phyloP scores from a whole-genome alignment of 2,329 filamentous ascomycete species.

The Ascochyta rabiei region DNA sequence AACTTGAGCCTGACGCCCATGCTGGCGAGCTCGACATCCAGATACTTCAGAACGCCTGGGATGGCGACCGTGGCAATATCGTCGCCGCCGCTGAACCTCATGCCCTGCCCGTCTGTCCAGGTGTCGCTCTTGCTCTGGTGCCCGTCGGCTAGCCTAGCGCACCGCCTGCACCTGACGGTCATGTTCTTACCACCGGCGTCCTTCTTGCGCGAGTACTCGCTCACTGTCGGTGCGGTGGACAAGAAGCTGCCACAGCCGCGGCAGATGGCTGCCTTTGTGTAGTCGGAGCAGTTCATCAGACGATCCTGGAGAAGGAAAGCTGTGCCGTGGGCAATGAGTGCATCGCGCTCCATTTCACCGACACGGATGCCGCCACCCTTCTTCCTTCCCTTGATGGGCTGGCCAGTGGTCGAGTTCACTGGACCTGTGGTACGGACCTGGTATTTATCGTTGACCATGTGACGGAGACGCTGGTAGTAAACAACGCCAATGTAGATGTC shows the following conservation, averaged over 20 bases:
- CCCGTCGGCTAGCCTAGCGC: slow-evolving; percentile 63
- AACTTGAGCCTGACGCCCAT: slow-evolving; percentile 98
- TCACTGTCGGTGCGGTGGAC: slow-evolving; percentile 79
- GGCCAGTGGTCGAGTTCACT: slow-evolving; percentile 86
- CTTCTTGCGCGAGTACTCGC: slow-evolving; percentile 63
- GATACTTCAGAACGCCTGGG: slow-evolving; percentile 87
- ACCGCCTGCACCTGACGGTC: slow-evolving; percentile 79
- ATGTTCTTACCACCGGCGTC: slow-evolving; percentile 67
- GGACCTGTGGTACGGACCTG: slow-evolving; percentile 96
- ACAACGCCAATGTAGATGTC: slow-evolving; percentile 98
- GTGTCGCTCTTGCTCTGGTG: slow-evolving; percentile 67
- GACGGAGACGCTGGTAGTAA: slow-evolving; percentile 95
- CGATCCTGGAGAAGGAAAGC: slow-evolving; percentile 95
- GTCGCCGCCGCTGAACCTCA: slow-evolving; percentile 84
- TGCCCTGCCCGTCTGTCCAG: slow-evolving; percentile 91
- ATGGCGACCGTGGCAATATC: slow-evolving; percentile 91
- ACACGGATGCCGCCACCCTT: slow-evolving; percentile 98
- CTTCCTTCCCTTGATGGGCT: slow-evolving; percentile 96
- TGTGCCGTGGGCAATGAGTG: slow-evolving; percentile 90
- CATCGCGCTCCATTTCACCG: slow-evolving; percentile 98
- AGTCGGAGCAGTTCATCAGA: slow-evolving; percentile 96
- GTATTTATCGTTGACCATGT: slow-evolving; percentile 99
- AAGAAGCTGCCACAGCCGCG: slow-evolving; percentile 88
- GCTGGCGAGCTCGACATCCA: slow-evolving; percentile 92
- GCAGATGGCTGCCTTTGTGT: slow-evolving; percentile 88